Evolutionary conservation across 1,139 yeast genomes (phyloP).

Genomic region (Hansenula lynferdii): DNA sequence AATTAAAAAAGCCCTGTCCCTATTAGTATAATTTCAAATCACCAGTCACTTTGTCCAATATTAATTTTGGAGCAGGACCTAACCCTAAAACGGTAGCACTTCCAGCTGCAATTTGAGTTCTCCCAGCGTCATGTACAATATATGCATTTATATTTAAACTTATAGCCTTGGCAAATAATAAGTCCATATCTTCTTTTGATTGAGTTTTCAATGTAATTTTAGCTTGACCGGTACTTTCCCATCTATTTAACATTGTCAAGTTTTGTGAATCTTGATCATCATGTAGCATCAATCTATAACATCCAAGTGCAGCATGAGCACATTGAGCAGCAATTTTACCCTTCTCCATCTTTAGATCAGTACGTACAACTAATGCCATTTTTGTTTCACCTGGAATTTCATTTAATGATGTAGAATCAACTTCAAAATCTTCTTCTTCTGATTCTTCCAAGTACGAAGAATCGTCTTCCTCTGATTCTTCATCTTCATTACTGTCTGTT

Average conservation of each 20-base stretch:
- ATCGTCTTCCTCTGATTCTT: constrained; percentile 21
- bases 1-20: too few relatives aligned
- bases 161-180: constrained; percentile 75
- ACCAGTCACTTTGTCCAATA: constrained; percentile 77
- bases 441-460: constrained; percentile 33
- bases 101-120: constrained; percentile 94
- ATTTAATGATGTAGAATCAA: constrained; percentile 54
- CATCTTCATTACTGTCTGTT: too few relatives aligned
- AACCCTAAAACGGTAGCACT: constrained; percentile 91
- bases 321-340: constrained; percentile 99
- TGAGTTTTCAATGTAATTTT: constrained; percentile 84
- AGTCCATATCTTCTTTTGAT: constrained; percentile 70
- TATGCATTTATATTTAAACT: constrained; percentile 74
- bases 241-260: constrained; percentile 57
- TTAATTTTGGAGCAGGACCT: constrained; percentile 96
- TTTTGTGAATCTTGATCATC: constrained; percentile 52
- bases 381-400: constrained; percentile 73
- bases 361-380: constrained; percentile 85
- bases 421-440: constrained; percentile 48
- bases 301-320: constrained; percentile 93
- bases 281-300: constrained; percentile 66
- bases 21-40: constrained; percentile 67
- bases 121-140: constrained; percentile 91
- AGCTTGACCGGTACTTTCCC: constrained; percentile 92
- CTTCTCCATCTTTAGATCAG: constrained; percentile 87